Percentiles rank a stretch among this genome's conserved stretches.
phyloP scores from a whole-genome alignment of 768 basidiomycete genomes.

The Nevesoporus exiguus region DNA sequence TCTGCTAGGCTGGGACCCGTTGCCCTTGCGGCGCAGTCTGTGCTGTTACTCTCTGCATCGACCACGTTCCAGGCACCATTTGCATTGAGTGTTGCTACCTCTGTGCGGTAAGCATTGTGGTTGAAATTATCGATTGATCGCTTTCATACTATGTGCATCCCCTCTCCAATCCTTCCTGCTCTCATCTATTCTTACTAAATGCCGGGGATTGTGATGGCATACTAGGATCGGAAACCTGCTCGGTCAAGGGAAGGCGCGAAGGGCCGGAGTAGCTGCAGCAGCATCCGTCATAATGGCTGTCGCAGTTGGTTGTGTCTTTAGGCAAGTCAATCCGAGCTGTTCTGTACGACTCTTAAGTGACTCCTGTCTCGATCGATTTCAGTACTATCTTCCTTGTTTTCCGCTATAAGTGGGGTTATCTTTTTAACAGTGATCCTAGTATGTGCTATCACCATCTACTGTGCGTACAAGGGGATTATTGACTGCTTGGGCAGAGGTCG shows the following conservation, averaged over 20 bases:
- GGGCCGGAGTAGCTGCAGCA: conserved; percentile 66
- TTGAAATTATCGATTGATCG: neutral
- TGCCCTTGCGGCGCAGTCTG: conserved; percentile 83
- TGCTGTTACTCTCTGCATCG: conserved; percentile 73
- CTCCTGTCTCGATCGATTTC: neutral
- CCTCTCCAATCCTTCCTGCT: neutral
- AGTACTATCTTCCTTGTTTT: conserved; percentile 60
- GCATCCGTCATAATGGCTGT: conserved; percentile 66
- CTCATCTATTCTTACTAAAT: neutral
- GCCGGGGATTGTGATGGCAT: neutral
- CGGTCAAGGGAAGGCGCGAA: conserved; percentile 70
- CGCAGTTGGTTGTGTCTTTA: conserved; percentile 59
- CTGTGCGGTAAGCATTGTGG: conserved; percentile 63
- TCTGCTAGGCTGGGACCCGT: conserved; percentile 67
- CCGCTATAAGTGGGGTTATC: conserved; percentile 62
- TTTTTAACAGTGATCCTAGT: conserved; percentile 73
- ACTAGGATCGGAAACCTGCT: conserved; percentile 82
- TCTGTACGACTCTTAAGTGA: neutral
- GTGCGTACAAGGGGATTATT: neutral
- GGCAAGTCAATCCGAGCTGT: conserved; percentile 37
- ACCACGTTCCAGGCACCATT: conserved; percentile 83
- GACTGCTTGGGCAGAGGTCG: conserved; percentile 39
- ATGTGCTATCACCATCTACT: conserved; percentile 8
- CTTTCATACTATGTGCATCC: neutral
- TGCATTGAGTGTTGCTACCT: conserved; percentile 75